These are phyloP conservation scores for Phaeophleospora eucalypticola DNA, from an alignment of 2,329 filamentous ascomycete genomes.

Conservation along the genomic window DNA sequence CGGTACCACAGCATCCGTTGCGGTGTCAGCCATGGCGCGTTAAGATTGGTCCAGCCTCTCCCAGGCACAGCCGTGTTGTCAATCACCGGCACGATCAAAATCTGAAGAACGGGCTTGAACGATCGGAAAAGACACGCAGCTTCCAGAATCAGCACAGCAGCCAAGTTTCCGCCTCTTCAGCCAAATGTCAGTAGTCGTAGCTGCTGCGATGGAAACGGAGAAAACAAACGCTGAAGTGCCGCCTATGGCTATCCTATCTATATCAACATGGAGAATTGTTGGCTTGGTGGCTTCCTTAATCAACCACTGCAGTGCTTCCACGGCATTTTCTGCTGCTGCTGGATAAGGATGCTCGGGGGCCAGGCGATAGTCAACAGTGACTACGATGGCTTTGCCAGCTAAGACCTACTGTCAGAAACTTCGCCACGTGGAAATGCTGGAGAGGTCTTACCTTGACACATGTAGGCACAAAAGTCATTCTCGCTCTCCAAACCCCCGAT, in stretches of 20 bases:
- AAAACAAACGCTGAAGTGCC: conserved; percentile 14
- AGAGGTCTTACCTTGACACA: conserved; percentile 16
- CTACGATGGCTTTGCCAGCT: conserved; percentile 17
- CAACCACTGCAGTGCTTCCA: conserved; percentile 43
- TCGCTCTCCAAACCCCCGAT: conserved; percentile 18
- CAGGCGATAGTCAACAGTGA: conserved; percentile 35
- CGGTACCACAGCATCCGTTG: conserved; percentile 18
- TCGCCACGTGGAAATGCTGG: background rate
- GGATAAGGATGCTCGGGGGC: conserved; percentile 47
- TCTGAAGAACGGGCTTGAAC: conserved; percentile 16
- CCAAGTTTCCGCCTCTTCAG: conserved; percentile 18
- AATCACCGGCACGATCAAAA: conserved; percentile 19
- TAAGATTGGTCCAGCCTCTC: conserved; percentile 20
- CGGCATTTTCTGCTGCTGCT: conserved; percentile 40
- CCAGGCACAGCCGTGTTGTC: conserved; percentile 18
- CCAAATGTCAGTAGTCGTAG: too few relatives aligned
- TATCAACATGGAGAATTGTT: conserved; percentile 13
- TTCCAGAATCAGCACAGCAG: conserved; percentile 18
- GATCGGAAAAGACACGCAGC: conserved; percentile 18
- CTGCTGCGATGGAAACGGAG: too few relatives aligned
- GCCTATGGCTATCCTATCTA: conserved; percentile 16
- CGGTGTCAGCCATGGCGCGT: conserved; percentile 19
- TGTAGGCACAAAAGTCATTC: conserved; percentile 21
- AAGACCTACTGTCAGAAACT: background rate
- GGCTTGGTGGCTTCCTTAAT: conserved; percentile 14